Evolutionary conservation across 75 land plant genomes (phyloP).

Genomic region (Chamaecyparis obtusa): DNA sequence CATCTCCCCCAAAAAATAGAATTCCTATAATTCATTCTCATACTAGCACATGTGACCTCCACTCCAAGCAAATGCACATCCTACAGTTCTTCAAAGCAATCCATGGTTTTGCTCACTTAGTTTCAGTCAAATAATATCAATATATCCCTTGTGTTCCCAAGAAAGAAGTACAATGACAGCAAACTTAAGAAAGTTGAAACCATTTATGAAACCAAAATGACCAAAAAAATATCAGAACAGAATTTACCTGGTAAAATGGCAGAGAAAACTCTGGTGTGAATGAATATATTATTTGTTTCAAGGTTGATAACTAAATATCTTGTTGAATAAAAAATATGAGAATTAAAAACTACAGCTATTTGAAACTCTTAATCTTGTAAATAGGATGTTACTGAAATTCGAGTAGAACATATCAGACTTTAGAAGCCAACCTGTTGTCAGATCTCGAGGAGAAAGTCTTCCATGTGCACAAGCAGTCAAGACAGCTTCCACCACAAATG

Average conservation of each 20-base stretch:
- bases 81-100: neutral
- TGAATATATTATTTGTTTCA: neutral
- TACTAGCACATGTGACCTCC: neutral
- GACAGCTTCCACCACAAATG: slow-evolving; percentile 77
- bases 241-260: neutral
- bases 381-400: neutral
- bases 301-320: neutral
- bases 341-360: neutral
- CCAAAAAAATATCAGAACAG: neutral
- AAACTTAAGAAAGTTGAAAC: neutral
- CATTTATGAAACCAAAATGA: neutral
- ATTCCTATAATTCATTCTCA: neutral
- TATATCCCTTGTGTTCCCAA: neutral
- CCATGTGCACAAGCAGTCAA: slow-evolving; percentile 81
- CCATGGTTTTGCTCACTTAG: neutral
- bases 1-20: neutral
- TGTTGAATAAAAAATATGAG: neutral
- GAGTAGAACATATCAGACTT: neutral
- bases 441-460: slow-evolving; percentile 64
- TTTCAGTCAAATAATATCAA: neutral
- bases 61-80: neutral
- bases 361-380: neutral
- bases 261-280: neutral
- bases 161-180: neutral
- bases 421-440: slow-evolving; percentile 66